These are phyloP conservation scores for Lipomyces starkeyi DNA, from an alignment of 805 yeast species.

Conservation along the genomic window DNA sequence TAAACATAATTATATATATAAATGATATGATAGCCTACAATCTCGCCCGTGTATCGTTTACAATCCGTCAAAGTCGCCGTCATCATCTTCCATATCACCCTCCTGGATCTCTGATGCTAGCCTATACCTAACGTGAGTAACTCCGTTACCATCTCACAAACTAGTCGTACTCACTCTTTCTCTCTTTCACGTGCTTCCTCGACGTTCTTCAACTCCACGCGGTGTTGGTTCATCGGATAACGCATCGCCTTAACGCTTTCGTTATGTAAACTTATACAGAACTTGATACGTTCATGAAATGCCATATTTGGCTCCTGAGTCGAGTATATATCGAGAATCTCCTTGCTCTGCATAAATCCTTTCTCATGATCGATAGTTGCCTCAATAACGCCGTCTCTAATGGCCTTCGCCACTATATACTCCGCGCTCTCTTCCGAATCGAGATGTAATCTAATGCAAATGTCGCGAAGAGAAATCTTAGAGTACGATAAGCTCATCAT, in stretches of 20 bases:
- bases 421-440: slow-evolving; percentile 97
- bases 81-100: slow-evolving; percentile 53
- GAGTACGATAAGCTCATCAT: slow-evolving; percentile 90
- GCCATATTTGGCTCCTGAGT: slow-evolving; percentile 85
- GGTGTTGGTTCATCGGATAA: slow-evolving; percentile 67
- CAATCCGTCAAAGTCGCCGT: slow-evolving; percentile 41
- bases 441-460: slow-evolving; percentile 86
- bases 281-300: slow-evolving; percentile 91
- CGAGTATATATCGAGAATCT: slow-evolving; percentile 82
- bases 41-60: neutral
- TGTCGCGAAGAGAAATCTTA: slow-evolving; percentile 87
- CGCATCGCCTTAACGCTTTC: slow-evolving; percentile 95
- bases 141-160: neutral
- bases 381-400: slow-evolving; percentile 96
- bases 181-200: slow-evolving; percentile 64
- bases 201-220: slow-evolving; percentile 57
- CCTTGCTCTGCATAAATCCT: slow-evolving; percentile 91
- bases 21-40: too few species aligned
- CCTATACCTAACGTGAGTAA: slow-evolving; percentile 20
- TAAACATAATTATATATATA: too few species aligned
- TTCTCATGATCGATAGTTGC: slow-evolving; percentile 89
- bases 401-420: slow-evolving; percentile 94
- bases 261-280: slow-evolving; percentile 87
- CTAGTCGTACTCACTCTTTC: slow-evolving; percentile 45
- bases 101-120: slow-evolving; percentile 54